Evolutionary conservation across 352 stramenopile species (phyloP).

Genomic region (Elongisporangium undulatum): DNA sequence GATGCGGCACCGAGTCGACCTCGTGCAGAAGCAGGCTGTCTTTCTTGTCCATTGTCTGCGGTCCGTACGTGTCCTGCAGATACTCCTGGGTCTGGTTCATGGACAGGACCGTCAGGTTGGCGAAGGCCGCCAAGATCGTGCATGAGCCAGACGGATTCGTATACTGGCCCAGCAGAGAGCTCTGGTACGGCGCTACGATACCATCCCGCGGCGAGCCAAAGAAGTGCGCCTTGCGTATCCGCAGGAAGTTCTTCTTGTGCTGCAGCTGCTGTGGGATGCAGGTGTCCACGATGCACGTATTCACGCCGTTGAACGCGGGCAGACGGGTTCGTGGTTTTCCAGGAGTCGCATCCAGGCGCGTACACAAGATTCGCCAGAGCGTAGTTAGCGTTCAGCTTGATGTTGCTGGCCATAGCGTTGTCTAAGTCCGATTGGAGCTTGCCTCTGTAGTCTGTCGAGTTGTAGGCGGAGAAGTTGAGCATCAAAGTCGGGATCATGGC

Average conservation of each 20-base stretch:
- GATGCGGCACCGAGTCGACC: slow-evolving; percentile 14
- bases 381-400: slow-evolving; percentile 8
- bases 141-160: slow-evolving; percentile 10
- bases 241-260: slow-evolving; percentile 19
- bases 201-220: slow-evolving; percentile 11
- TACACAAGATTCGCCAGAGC: slow-evolving; percentile 11
- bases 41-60: slow-evolving; percentile 12
- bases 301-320: slow-evolving; percentile 11
- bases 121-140: slow-evolving; percentile 6
- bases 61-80: slow-evolving; percentile 16
- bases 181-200: slow-evolving; percentile 12
- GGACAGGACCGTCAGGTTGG: slow-evolving; percentile 13
- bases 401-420: slow-evolving; percentile 3
- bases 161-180: slow-evolving; percentile 33
- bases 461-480: slow-evolving; percentile 14
- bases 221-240: slow-evolving; percentile 9
- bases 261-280: slow-evolving; percentile 9
- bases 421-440: slow-evolving; percentile 13
- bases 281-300: neutral
- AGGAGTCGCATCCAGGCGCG: slow-evolving; percentile 8
- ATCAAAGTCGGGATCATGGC: slow-evolving; percentile 6
- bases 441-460: slow-evolving; percentile 6
- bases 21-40: slow-evolving; percentile 10
- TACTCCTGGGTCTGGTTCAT: slow-evolving; percentile 18
- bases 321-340: slow-evolving; percentile 10